Evolutionary conservation across 768 basidiomycete species (phyloP).

Genomic region (Suillus americanus): DNA sequence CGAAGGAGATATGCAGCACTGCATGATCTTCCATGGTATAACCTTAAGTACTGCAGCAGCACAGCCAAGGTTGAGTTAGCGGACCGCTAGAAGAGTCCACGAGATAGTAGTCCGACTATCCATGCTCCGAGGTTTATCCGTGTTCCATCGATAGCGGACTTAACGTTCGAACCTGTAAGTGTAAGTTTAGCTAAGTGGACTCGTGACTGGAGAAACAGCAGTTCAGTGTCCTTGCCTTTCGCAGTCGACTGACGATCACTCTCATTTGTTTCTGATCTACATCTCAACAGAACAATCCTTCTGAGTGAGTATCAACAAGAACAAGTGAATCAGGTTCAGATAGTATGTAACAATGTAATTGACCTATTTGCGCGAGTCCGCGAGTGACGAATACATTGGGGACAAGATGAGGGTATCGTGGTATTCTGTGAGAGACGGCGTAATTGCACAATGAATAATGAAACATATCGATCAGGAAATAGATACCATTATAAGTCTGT

Average conservation of each 20-base stretch:
- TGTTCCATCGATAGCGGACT: background rate
- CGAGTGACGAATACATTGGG: slow-evolving; percentile 23
- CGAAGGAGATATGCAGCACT: background rate
- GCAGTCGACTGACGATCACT: background rate
- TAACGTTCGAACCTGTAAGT: background rate
- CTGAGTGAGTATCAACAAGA: slow-evolving; percentile 8
- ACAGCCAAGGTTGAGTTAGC: slow-evolving; percentile 8
- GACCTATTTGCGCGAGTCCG: slow-evolving; percentile 25
- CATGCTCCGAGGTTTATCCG: slow-evolving; percentile 17
- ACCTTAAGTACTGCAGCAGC: background rate
- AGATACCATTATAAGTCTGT: slow-evolving; percentile 25
- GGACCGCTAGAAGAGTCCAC: slow-evolving; percentile 4
- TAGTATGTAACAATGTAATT: slow-evolving; percentile 17
- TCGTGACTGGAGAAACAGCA: background rate
- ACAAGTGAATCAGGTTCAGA: slow-evolving; percentile 16
- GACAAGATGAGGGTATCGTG: slow-evolving; percentile 35
- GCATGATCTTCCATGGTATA: background rate
- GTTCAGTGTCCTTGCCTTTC: background rate
- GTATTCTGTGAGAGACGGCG: slow-evolving; percentile 27
- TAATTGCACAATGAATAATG: slow-evolving; percentile 28
- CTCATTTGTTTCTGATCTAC: slow-evolving; percentile 2
- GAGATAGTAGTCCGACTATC: slow-evolving; percentile 1
- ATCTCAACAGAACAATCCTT: slow-evolving; percentile 23
- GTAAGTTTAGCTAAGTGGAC: background rate
- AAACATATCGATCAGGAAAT: slow-evolving; percentile 27